Percentiles rank a stretch among this genome's conserved stretches.
These are phyloP conservation scores for Termitomyces sp. DNA, from an alignment of 768 basidiomycete genomes.

Conservation along the genomic window DNA sequence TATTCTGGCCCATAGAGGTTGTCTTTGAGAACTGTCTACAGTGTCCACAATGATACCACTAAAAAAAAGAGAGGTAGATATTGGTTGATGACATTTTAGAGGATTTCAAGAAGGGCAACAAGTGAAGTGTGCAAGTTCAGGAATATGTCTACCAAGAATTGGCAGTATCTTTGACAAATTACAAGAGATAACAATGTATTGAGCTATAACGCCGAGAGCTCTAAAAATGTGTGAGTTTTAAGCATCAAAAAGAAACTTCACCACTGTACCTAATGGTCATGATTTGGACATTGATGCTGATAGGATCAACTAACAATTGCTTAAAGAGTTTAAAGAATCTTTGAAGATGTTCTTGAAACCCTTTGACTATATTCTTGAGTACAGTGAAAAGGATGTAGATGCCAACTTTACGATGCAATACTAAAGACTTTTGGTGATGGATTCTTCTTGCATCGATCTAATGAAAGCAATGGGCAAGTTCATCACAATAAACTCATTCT, in stretches of 20 bases:
- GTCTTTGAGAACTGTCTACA: no score
- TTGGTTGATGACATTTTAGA: no score
- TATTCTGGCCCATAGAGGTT: no score
- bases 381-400: constrained; percentile 87
- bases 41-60: no score
- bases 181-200: constrained; percentile 83
- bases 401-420: constrained; percentile 85
- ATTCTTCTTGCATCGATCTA: no score
- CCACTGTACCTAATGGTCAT: constrained; percentile 70
- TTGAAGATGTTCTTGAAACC: constrained; percentile 71
- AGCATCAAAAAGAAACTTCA: not conserved
- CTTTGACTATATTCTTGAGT: constrained; percentile 86
- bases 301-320: constrained; percentile 68
- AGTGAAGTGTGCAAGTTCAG: constrained; percentile 84
- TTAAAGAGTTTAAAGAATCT: constrained; percentile 79
- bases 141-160: constrained; percentile 81
- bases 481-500: no score
- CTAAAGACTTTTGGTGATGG: no score
- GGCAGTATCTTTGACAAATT: constrained; percentile 88
- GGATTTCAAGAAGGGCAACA: no score
- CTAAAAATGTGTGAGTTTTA: constrained; percentile 26
- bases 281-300: constrained; percentile 85
- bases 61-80: no score
- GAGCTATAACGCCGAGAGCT: constrained; percentile 87
- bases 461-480: no score